A percentile compares a stretch with the other conserved stretches of the same genome.
Conservation (phyloP, 73 alveolate genomes). For the Breviolum minutum region DNA sequence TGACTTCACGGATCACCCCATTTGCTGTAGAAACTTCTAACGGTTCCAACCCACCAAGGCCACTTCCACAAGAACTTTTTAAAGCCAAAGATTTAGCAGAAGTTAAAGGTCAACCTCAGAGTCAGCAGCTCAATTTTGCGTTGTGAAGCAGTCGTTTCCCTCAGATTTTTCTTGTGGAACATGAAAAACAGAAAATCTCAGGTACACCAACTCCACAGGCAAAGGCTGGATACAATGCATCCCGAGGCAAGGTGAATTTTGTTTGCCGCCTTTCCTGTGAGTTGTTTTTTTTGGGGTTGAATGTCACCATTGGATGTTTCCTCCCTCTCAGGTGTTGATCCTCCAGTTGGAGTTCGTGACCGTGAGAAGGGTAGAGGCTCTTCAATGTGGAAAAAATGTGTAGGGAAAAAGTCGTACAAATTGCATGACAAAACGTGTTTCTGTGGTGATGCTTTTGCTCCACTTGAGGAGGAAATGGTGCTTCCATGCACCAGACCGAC, state of each 20-base stretch:
- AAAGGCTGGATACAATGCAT: not conserved
- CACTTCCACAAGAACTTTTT: conserved; percentile 19
- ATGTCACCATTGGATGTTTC: not conserved
- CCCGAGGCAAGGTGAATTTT: not conserved
- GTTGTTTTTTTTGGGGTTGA: too few species aligned
- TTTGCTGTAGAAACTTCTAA: not conserved
- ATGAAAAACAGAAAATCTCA: too few species aligned
- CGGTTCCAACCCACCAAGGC: not conserved
- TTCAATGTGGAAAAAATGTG: not conserved
- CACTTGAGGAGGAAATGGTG: not conserved
- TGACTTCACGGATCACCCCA: not conserved
- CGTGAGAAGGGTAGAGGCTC: not conserved
- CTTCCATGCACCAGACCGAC: conserved; percentile 27
- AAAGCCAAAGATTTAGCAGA: not conserved
- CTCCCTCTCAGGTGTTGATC: not conserved
- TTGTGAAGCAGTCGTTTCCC: too few species aligned
- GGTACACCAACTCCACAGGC: not conserved
- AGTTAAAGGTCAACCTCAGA: conserved; percentile 37
- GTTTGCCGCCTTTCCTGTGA: too few species aligned
- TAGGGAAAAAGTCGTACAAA: not conserved
- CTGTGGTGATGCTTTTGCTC: not conserved
- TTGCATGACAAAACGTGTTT: not conserved
- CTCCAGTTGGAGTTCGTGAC: not conserved
- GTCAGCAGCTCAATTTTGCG: not conserved
- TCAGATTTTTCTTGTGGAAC: too few species aligned